phyloP scores from a whole-genome alignment of 1,284 basidiomycete genomes.

The Pseudozyma sp. region DNA sequence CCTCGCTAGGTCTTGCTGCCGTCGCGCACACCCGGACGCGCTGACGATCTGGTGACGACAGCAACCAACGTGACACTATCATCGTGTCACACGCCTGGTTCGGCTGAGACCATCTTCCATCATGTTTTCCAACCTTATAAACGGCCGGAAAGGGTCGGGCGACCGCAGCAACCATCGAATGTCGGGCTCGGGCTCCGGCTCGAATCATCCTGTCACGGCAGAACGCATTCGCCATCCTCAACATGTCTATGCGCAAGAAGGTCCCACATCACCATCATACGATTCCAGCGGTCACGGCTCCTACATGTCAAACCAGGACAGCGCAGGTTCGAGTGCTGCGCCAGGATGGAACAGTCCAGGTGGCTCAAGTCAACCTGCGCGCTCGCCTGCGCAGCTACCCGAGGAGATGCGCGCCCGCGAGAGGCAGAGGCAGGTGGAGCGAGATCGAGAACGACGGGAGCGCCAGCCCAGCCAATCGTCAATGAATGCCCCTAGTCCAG shows the following conservation, averaged over 20 bases:
- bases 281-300: conserved; percentile 21
- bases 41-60: not conserved
- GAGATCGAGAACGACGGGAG: conserved; percentile 39
- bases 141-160: conserved; percentile 40
- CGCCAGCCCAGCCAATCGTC: conserved; percentile 44
- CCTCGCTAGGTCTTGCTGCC: not conserved
- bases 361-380: conserved; percentile 14
- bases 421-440: conserved; percentile 41
- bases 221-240: conserved; percentile 50
- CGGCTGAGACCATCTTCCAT: not conserved
- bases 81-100: conserved; percentile 6
- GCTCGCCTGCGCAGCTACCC: conserved; percentile 49
- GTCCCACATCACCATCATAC: conserved; percentile 22
- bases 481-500: conserved; percentile 12
- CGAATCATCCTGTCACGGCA: conserved; percentile 31
- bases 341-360: conserved; percentile 31
- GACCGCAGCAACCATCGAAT: conserved; percentile 46
- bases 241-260: conserved; percentile 38
- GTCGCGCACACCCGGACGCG: not conserved
- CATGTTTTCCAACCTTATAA: conserved; percentile 53
- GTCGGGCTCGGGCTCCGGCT: conserved; percentile 19
- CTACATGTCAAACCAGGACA: conserved; percentile 42
- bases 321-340: conserved; percentile 32
- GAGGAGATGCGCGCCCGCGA: conserved; percentile 54
- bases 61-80: conserved; percentile 6